Evolutionary conservation across 441 rosid genomes (phyloP).

Genomic region (Adansonia grandidieri): DNA sequence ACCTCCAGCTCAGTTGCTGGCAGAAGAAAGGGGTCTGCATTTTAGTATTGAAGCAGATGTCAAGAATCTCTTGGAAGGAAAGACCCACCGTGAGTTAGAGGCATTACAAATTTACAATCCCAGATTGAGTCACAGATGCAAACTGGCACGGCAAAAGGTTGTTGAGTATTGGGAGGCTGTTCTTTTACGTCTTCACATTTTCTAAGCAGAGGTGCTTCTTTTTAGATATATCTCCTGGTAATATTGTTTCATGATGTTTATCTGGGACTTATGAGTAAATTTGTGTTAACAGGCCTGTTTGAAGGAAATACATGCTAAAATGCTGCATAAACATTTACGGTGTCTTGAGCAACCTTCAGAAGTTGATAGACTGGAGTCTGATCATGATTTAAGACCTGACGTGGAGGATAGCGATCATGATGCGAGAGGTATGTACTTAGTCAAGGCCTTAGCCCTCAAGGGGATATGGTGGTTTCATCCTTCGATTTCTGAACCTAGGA

Average conservation of each 20-base stretch:
- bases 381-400: constrained; percentile 39
- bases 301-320: constrained; percentile 88
- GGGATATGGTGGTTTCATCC: constrained; percentile 20
- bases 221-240: constrained; percentile 18
- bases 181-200: constrained; percentile 81
- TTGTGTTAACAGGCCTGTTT: constrained; percentile 69
- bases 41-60: constrained; percentile 86
- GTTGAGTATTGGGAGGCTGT: constrained; percentile 98
- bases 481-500: constrained; percentile 10
- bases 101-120: constrained; percentile 43
- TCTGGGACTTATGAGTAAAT: constrained; percentile 30
- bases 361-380: constrained; percentile 48
- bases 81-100: constrained; percentile 71
- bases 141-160: constrained; percentile 85
- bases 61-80: constrained; percentile 72
- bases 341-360: constrained; percentile 74
- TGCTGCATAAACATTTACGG: constrained; percentile 75
- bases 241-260: constrained; percentile 14
- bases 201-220: constrained; percentile 77
- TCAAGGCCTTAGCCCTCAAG: background rate
- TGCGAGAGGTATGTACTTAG: constrained; percentile 38
- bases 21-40: constrained; percentile 93
- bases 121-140: constrained; percentile 81
- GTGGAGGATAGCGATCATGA: constrained; percentile 62
- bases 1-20: constrained; percentile 89